phyloP scores from a whole-genome alignment of 2,329 filamentous ascomycete genomes.

The Salinomyces thailandicus region DNA sequence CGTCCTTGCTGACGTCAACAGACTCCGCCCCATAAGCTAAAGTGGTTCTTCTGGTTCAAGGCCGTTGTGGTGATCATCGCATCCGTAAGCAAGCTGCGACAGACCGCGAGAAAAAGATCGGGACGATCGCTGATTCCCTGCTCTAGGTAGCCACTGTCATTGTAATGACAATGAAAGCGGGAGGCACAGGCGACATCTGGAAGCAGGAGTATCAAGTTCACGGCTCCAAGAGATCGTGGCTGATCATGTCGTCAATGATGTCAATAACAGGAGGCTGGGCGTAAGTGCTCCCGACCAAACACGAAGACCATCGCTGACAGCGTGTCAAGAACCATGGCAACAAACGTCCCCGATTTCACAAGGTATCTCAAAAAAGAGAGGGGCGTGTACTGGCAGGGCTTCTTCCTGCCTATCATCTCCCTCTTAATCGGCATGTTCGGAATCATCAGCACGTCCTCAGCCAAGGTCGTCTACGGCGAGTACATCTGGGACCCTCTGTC shows the following conservation, averaged over 20 bases:
- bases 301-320: background rate
- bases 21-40: conserved; percentile 41
- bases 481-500: conserved; percentile 29
- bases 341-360: conserved; percentile 30
- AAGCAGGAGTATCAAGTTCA: conserved; percentile 19
- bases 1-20: background rate
- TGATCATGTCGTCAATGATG: conserved; percentile 22
- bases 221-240: conserved; percentile 18
- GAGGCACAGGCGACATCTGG: conserved; percentile 21
- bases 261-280: conserved; percentile 21
- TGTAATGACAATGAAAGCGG: conserved; percentile 19
- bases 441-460: conserved; percentile 49
- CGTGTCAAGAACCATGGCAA: conserved; percentile 20
- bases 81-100: too few species aligned
- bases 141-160: conserved; percentile 41
- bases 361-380: conserved; percentile 23
- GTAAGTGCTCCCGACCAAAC: background rate
- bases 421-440: conserved; percentile 39
- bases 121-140: too few species aligned
- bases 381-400: conserved; percentile 28
- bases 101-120: too few species aligned
- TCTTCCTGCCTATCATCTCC: conserved; percentile 41
- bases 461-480: conserved; percentile 42
- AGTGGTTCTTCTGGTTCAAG: conserved; percentile 28
- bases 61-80: conserved; percentile 40